Percentiles rank a stretch among this genome's conserved stretches.
These are phyloP conservation scores for Hypoxylon sp. DNA, from an alignment of 2,329 filamentous ascomycete genomes.

Conservation along the genomic window DNA sequence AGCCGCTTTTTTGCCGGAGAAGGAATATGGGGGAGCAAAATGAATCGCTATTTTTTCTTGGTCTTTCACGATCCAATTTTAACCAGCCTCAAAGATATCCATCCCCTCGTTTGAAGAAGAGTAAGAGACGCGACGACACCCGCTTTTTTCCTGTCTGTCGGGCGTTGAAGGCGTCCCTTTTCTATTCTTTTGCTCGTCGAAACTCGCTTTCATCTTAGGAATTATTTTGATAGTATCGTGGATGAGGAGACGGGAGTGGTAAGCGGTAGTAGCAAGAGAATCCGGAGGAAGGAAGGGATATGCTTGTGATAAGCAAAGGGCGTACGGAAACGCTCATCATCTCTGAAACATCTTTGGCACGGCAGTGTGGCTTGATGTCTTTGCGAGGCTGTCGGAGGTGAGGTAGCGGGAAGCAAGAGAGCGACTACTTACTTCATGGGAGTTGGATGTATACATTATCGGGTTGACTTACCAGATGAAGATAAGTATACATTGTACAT, in stretches of 20 bases:
- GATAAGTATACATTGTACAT: slow-evolving; percentile 36
- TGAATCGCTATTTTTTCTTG: slow-evolving; percentile 29
- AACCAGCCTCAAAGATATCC: slow-evolving; percentile 41
- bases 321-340: slow-evolving; percentile 11
- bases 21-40: background rate
- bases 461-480: slow-evolving; percentile 19
- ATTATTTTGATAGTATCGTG: slow-evolving; percentile 34
- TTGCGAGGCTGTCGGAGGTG: slow-evolving; percentile 5
- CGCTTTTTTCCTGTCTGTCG: slow-evolving; percentile 35
- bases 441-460: slow-evolving; percentile 18
- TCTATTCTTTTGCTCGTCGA: slow-evolving; percentile 24
- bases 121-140: slow-evolving; percentile 34
- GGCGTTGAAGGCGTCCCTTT: slow-evolving; percentile 43
- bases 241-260: slow-evolving; percentile 17
- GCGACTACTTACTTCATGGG: slow-evolving; percentile 11
- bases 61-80: slow-evolving; percentile 29
- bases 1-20: slow-evolving; percentile 7
- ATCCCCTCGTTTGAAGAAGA: slow-evolving; percentile 42
- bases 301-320: slow-evolving; percentile 18
- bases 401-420: slow-evolving; percentile 6
- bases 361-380: slow-evolving; percentile 28
- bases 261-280: background rate
- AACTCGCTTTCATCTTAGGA: slow-evolving; percentile 29
- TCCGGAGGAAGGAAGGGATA: slow-evolving; percentile 1
- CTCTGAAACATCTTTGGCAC: slow-evolving; percentile 29